These are phyloP conservation scores for Trifolium fragiferum DNA, from an alignment of 306 rosid species.

Conservation along the genomic window DNA sequence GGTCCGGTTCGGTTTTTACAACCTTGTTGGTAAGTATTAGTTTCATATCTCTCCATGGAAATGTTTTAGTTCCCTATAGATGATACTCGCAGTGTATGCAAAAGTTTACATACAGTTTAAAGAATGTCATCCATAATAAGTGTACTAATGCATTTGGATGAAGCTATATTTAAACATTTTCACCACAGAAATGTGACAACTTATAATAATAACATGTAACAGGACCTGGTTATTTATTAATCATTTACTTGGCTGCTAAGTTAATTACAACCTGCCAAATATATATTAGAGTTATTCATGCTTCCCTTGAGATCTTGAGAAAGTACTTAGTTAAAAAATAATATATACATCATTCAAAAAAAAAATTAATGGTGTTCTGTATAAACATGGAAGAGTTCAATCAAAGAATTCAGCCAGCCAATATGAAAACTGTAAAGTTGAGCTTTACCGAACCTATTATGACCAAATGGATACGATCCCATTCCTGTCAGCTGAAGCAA, in stretches of 20 bases:
- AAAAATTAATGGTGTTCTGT: slow-evolving; percentile 30
- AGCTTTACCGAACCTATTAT: slow-evolving; percentile 33
- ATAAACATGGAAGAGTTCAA: slow-evolving; percentile 31
- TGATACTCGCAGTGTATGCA: background rate
- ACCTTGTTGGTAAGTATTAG: no score
- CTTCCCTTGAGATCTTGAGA: slow-evolving; percentile 16
- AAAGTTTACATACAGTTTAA: background rate
- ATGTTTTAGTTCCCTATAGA: background rate
- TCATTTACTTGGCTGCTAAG: background rate
- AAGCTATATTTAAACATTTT: background rate
- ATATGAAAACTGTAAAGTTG: slow-evolving; percentile 23
- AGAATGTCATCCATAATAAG: background rate
- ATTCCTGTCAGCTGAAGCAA: slow-evolving; percentile 92
- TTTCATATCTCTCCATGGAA: background rate
- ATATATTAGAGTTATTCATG: slow-evolving; percentile 14
- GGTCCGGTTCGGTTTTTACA: no score
- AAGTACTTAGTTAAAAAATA: slow-evolving; percentile 5
- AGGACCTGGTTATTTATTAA: slow-evolving; percentile 11
- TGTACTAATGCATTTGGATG: background rate
- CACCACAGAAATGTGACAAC: background rate
- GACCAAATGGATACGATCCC: slow-evolving; percentile 89
- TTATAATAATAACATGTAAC: background rate
- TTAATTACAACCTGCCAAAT: slow-evolving; percentile 12
- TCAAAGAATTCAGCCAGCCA: slow-evolving; percentile 40
- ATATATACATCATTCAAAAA: slow-evolving; percentile 32